phyloP scores from a whole-genome alignment of 139 green algal species.

The Parachlorella kessleri region DNA sequence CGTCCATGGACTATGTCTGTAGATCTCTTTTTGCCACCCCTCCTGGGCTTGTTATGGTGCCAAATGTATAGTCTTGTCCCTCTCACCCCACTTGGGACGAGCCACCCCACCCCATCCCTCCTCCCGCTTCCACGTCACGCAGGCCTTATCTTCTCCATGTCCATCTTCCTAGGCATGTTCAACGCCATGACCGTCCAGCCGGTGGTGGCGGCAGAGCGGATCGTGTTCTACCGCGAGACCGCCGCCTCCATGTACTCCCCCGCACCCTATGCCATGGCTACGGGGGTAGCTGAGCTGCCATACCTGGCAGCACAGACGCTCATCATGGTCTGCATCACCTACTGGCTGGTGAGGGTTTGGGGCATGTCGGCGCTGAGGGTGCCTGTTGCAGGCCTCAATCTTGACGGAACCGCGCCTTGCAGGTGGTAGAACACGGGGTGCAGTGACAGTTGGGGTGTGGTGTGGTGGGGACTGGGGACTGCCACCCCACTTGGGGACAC shows the following conservation, averaged over 20 bases:
- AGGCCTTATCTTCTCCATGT: slow-evolving; percentile 37
- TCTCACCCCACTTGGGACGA: too few species aligned
- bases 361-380: too few species aligned
- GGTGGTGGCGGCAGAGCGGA: slow-evolving; percentile 46
- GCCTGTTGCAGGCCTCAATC: too few species aligned
- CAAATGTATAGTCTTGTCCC: too few species aligned
- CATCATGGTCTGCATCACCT: slow-evolving; percentile 38
- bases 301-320: slow-evolving; percentile 32
- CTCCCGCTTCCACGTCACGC: slow-evolving; percentile 10
- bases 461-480: too few species aligned
- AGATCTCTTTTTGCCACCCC: too few species aligned
- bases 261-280: slow-evolving; percentile 24
- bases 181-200: slow-evolving; percentile 62
- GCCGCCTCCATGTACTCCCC: slow-evolving; percentile 40
- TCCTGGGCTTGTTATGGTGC: too few species aligned
- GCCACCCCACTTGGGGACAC: too few species aligned
- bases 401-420: too few species aligned
- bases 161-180: slow-evolving; percentile 57
- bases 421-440: too few species aligned
- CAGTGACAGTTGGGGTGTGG: too few species aligned
- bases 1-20: too few species aligned
- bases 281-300: slow-evolving; percentile 32
- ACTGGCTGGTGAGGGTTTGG: slow-evolving; percentile 14
- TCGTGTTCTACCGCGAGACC: slow-evolving; percentile 63
- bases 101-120: slow-evolving; percentile 9